Base-by-base conservation (phyloP, 1,284 basidiomycete genomes). In the Sanghuangporus sanghuang region DNA sequence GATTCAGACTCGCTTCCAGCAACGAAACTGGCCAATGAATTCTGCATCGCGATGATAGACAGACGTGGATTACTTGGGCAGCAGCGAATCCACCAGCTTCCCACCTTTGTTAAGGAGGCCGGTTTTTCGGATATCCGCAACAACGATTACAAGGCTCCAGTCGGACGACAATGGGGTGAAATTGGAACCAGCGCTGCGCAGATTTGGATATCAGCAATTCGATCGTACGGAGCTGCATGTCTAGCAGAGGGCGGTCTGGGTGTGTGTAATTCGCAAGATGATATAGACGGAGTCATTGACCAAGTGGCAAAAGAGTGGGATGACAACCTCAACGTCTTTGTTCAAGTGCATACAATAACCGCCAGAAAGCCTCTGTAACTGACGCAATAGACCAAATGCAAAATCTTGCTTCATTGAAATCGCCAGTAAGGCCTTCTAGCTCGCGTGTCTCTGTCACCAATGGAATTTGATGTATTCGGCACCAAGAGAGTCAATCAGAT, bases 111-210 rank as follows among this genome's bases (percentile, higher is more conserved):
- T 11, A 39, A 48, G 32, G 56, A 63, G 23, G 61, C 40, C 12
- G 55, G 61, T 21, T 63, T 63, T 40, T 40, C 16, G 12, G 21
- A 49, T 21, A 36, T 63, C 18, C 32, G 44, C 7, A 39, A 35
- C n/a, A 35, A 57, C 12, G 39, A 21, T 16, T 36, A 46, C 21
- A 39, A 39, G 6, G 21, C 32, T 3, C 40, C 55, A 38, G 42
- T 63, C 11, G 56, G 61, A 32, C 44, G 46, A 21, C 39, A 44
- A 27, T 63, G 61, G 55, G 61, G 61, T 7, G 49, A 48, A 6
- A 36, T 42, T 9, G 61, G 61, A 23, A 55, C 21, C 1, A 36
- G 18, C 23, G 32, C 2, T 36, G 46, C 57, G 6, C 21, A 27
- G 44, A 58, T 23, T 44, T n/a, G 23, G 36, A 8, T 16, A 4